These are phyloP conservation scores for Boletus fagicola DNA, from an alignment of 768 basidiomycete species.

Conservation along the genomic window DNA sequence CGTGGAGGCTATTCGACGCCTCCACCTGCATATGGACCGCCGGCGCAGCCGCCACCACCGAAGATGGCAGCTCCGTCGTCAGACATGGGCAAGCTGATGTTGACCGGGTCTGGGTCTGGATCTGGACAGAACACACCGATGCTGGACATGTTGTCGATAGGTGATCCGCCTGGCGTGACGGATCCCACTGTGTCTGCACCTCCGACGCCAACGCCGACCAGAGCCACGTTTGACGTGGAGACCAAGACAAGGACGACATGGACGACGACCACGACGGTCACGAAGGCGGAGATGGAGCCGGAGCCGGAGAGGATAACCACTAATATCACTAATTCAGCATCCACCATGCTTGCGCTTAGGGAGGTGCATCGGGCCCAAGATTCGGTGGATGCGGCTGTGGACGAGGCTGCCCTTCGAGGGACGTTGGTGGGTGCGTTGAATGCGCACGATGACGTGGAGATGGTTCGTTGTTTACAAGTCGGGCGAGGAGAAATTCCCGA, in stretches of 20 bases:
- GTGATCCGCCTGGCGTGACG: not conserved
- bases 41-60: not conserved
- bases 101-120: not conserved
- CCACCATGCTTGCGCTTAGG: constrained; percentile 12
- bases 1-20: not conserved
- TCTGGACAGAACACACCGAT: not conserved
- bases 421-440: constrained; percentile 16
- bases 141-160: not conserved
- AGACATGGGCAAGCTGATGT: not conserved
- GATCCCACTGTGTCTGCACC: not conserved
- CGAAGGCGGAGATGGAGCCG: not conserved
- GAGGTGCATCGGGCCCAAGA: constrained; percentile 26
- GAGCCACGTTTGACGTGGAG: constrained; percentile 8
- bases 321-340: not conserved
- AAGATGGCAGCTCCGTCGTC: not conserved
- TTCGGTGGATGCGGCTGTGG: constrained; percentile 21
- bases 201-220: constrained; percentile 13
- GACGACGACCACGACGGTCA: not conserved
- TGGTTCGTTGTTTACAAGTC: constrained; percentile 26
- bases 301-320: not conserved
- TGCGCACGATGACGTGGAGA: constrained; percentile 16
- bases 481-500: constrained; percentile 23
- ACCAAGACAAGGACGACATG: not conserved
- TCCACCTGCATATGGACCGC: constrained; percentile 7
- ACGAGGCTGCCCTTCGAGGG: constrained; percentile 24